These are phyloP conservation scores for Capsicum baccatum DNA, from an alignment of 257 asterid species.

Conservation along the genomic window DNA sequence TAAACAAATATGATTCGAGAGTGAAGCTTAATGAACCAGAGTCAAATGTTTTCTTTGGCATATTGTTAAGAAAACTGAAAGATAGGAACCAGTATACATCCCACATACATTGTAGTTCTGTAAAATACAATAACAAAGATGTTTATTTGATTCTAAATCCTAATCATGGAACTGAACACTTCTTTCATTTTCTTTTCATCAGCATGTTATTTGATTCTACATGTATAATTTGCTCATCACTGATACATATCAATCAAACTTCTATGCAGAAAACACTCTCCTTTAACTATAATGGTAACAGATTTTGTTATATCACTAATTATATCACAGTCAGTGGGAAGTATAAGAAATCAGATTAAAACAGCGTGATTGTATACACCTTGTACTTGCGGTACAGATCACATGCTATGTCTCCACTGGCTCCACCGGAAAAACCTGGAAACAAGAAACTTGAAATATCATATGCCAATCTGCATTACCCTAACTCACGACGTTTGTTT, in stretches of 20 bases:
- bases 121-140: neutral
- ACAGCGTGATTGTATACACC: conserved; percentile 35
- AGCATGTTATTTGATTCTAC: too few relatives aligned
- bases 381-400: conserved; percentile 58
- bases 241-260: neutral
- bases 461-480: neutral
- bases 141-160: neutral
- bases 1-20: neutral
- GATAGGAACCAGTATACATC: neutral
- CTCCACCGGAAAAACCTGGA: conserved; percentile 46
- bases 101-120: neutral
- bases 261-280: neutral
- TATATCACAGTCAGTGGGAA: neutral
- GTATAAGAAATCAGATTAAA: neutral
- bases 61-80: neutral
- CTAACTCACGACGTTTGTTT: neutral
- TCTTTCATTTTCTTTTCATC: too few relatives aligned
- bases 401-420: conserved; percentile 54
- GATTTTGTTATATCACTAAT: neutral
- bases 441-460: conserved; percentile 16
- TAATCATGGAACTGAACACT: too few relatives aligned
- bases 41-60: neutral
- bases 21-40: neutral
- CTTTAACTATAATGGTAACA: neutral
- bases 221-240: neutral